Evolutionary conservation across 2,329 filamentous ascomycete species (phyloP).

Genomic region (Lachnellula subtilissima): DNA sequence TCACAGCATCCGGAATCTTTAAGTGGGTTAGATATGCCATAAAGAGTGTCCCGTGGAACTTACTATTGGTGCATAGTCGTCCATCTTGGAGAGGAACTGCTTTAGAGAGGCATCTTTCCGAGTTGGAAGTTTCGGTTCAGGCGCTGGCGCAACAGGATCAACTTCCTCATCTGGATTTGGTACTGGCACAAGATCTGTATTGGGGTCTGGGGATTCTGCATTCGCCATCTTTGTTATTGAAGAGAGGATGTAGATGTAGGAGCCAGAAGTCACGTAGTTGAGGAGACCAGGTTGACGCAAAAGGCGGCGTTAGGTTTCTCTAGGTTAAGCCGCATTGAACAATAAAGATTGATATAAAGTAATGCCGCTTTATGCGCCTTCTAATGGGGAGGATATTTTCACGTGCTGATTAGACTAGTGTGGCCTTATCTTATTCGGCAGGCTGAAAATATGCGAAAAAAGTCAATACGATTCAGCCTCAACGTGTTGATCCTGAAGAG

Average conservation of each 20-base stretch:
- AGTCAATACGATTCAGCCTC: neutral
- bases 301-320: no score
- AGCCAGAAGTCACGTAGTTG: no score
- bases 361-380: neutral
- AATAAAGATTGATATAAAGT: no score
- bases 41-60: slow-evolving; percentile 31
- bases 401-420: slow-evolving; percentile 19
- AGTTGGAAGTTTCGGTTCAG: slow-evolving; percentile 63
- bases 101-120: slow-evolving; percentile 90
- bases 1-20: slow-evolving; percentile 95
- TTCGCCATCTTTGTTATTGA: slow-evolving; percentile 26
- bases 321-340: no score
- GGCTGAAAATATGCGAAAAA: neutral
- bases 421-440: slow-evolving; percentile 4
- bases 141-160: slow-evolving; percentile 43
- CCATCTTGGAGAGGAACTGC: slow-evolving; percentile 94
- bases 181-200: slow-evolving; percentile 28
- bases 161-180: slow-evolving; percentile 27
- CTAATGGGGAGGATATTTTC: neutral
- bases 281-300: no score
- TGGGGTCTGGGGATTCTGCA: slow-evolving; percentile 30
- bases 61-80: slow-evolving; percentile 96
- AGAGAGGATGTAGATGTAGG: neutral
- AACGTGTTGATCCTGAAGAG: slow-evolving; percentile 9
- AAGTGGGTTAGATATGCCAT: slow-evolving; percentile 9